Conservation (phyloP, 345 rosid genomes). For the Ceriops tagal region DNA sequence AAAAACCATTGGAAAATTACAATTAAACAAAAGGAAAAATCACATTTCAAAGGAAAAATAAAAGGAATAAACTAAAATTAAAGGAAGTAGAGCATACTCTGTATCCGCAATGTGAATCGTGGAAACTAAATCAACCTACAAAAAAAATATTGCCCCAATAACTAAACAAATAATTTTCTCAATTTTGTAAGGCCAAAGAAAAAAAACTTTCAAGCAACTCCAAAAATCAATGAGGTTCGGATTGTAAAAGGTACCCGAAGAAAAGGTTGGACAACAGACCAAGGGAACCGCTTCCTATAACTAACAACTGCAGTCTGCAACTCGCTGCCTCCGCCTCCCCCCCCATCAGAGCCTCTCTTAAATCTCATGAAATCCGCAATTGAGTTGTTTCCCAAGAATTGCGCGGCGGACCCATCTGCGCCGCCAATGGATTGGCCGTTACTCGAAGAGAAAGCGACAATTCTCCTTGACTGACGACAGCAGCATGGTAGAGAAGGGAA, state of each 20-base stretch:
- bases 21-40: neutral
- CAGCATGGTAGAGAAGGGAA: too few relatives aligned
- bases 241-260: slow-evolving; percentile 44
- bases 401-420: too few relatives aligned
- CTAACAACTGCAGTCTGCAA: slow-evolving; percentile 37
- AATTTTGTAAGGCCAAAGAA: neutral
- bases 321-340: too few relatives aligned
- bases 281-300: slow-evolving; percentile 68
- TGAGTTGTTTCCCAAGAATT: too few relatives aligned
- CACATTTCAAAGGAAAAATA: too few relatives aligned
- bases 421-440: slow-evolving; percentile 1
- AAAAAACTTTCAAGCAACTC: neutral
- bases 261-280: slow-evolving; percentile 75
- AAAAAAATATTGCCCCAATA: slow-evolving; percentile 5
- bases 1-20: neutral
- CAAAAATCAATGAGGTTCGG: too few relatives aligned
- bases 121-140: slow-evolving; percentile 92
- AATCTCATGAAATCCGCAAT: too few relatives aligned
- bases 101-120: slow-evolving; percentile 91
- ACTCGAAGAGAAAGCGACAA: neutral
- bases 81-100: slow-evolving; percentile 47
- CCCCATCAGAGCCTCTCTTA: too few relatives aligned
- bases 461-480: too few relatives aligned
- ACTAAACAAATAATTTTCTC: neutral
- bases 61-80: neutral